Base-by-base conservation (phyloP, 2,329 filamentous ascomycete species). In the Aspergillus tamarii region DNA sequence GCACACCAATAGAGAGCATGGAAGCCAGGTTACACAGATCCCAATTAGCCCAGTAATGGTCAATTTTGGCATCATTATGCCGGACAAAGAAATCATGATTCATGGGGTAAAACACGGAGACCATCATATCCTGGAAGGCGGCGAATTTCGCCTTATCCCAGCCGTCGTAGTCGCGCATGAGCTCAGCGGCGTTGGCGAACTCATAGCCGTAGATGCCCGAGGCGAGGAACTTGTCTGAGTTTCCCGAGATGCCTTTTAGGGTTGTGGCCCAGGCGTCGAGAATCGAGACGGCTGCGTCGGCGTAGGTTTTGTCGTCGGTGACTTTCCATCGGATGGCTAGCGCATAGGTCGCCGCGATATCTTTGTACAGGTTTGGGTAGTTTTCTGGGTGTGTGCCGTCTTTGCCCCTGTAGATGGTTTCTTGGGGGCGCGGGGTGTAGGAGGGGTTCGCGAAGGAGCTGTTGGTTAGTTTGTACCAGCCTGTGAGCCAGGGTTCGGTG, bases 201-300 rank as follows among this genome's bases (percentile, higher is more conserved):
- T 84, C 73, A 60, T 83, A 83, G 0, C 82, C 82, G 39, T 84
- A 81, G 2, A 84, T 65, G 0, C 82, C 81, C 0, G 78, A 71
- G 0, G 78, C 77, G 2, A 84, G 77, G 60, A 72, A 78, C 30
- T 67, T 74, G 61, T 83, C 80, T 4, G 71, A 68, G 28, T 63
- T 74, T 0, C 80, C 80, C 16, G 62, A 65, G 39, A 82, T 75
- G 2, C 57, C 54, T 0, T 68, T 73, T 7, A 82, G 63, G 1
- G 75, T 79, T 7, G 67, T 67, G 19, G 69, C 69, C 81, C 81
- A 83, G 2, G 70, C 76, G 54, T 78, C 73, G 7, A 84, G 68
- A 41, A 82, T 78, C 3, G 64, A 64, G 14, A 72, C 72, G 0
- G 80, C 77, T 0, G 79, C 69, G 19, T 79, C 73, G 0, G 78